Evolutionary conservation across 805 yeast species (phyloP), one percentile per base, ranked within the genome.

Genomic region (Candida easanensis): DNA sequence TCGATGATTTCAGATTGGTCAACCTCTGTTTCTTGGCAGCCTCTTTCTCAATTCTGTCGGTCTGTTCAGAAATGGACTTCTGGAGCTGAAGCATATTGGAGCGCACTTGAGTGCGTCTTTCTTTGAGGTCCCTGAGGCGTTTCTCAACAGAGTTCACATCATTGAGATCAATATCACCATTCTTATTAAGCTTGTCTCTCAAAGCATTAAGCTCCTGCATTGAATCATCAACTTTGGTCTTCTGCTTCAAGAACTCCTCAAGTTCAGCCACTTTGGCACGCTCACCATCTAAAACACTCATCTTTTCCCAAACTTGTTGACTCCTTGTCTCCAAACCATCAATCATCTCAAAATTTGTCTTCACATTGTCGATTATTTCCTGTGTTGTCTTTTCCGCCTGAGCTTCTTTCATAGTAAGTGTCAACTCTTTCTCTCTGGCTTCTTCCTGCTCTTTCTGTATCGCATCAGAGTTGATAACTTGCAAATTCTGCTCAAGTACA

Each of bases 401-500:
- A 10, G 23, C 20, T 19, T 32, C 33, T 23, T 41, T 41, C 16
- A 14, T n/a, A 7, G 33, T 38, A 36, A 44, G 19, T 5, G 16
- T 31, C 20, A 25, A 20, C 40, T 39, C 30, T 36, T 41, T 20
- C n/a, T 18, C 56, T 34, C 51, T 55, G 27, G 57, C 54, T 37
- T 57, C 46, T 27, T 60, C 53, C 35, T 58, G 58, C 6, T 64
- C 53, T 16, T 53, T 52, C 41, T 58, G 54, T 10, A 70, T 61
- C 19, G 70, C 74, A n/a, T 50, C 54, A 16, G 58, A 65, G 22
- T 62, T 63, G 14, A 68, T 54, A 23, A 52, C 48, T 27, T 47
- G 40, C 1, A 57, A 53, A 27, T 63, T 52, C 42, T 61, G 58
- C 41, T 61, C 67, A 11, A 78, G 64, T 9, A 84, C 63, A 21